A percentile compares a stretch with the other conserved stretches of the same genome.
Evolutionary conservation across 2,329 filamentous ascomycete species (phyloP).

Genomic region (Neospermospora avenae): DNA sequence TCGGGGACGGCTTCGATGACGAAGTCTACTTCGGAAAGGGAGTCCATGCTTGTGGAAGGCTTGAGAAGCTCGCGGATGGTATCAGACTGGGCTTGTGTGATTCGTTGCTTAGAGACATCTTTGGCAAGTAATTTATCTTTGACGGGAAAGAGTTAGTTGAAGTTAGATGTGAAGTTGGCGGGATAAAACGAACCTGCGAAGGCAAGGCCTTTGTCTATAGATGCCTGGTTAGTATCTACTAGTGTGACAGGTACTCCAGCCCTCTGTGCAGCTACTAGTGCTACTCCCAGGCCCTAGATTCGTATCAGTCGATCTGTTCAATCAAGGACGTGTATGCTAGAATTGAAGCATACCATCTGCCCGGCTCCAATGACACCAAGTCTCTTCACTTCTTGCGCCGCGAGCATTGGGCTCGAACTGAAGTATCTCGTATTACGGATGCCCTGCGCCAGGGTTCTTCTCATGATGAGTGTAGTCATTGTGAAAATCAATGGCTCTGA

Average conservation of each 20-base stretch:
- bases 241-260: slow-evolving; percentile 81
- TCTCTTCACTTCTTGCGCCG: slow-evolving; percentile 73
- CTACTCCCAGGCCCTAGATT: slow-evolving; percentile 84
- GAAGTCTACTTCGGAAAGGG: slow-evolving; percentile 83
- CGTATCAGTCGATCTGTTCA: slow-evolving; percentile 11
- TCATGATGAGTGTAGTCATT: slow-evolving; percentile 31
- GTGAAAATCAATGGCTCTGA: slow-evolving; percentile 13
- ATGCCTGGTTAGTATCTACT: slow-evolving; percentile 78
- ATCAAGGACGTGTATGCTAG: not conserved
- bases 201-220: slow-evolving; percentile 82
- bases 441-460: slow-evolving; percentile 26
- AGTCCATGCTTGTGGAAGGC: slow-evolving; percentile 69
- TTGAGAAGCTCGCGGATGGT: slow-evolving; percentile 66
- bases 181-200: slow-evolving; percentile 68
- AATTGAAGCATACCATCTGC: slow-evolving; percentile 71
- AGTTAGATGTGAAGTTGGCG: not conserved
- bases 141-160: not conserved
- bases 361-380: slow-evolving; percentile 92
- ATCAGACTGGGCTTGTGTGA: slow-evolving; percentile 79
- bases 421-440: slow-evolving; percentile 50
- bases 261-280: slow-evolving; percentile 83
- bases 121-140: slow-evolving; percentile 89
- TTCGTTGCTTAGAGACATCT: slow-evolving; percentile 82
- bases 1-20: slow-evolving; percentile 97
- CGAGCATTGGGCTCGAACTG: slow-evolving; percentile 60